Base-by-base conservation (phyloP, 2,329 filamentous ascomycete species). In the Mariannaea elegans region DNA sequence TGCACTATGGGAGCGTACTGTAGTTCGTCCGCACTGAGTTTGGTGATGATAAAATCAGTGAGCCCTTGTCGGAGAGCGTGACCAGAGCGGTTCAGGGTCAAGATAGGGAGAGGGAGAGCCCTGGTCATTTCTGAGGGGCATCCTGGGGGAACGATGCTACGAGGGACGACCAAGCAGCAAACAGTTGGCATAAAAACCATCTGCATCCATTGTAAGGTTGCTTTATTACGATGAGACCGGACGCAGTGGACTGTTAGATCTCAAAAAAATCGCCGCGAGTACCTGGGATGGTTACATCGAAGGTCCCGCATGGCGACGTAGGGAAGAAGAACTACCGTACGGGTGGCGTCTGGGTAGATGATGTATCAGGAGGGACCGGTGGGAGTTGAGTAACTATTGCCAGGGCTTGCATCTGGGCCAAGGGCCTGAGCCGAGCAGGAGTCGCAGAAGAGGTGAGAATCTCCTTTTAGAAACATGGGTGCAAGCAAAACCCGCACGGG, bases 321-420 rank as follows among this genome's bases (percentile, higher is more conserved):
- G 61, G 36, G 59, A 65, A 45, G 59, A 70, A 61, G 59, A 63
- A 66, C 65, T 67, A 66, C 65, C 56, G 65, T 68, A 59, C 47
- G 59, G 58, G 67, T 63, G 65, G 67, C 67, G 69, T 58, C 67
- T 71, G 54, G 65, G 64, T 60, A 62, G 60, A n/a, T 9, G 24
- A 36, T 69, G 68, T 69, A 65, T 71, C 68, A 71, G 65, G 68
- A 69, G 46, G 63, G 61, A 62, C 65, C 68, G 68, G 68, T 58
- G 65, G 62, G 61, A 68, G 59, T 64, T 57, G 56, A 59, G 56
- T 56, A n/a, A n/a, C n/a, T 58, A 52, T 66, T 58, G 56, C 59
- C 56, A 41, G 58, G 67, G 57, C 60, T 57, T 27, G 49, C 24
- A 29, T 60, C 46, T 46, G 55, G 39, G 27, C 58, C 55, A 46